These are phyloP conservation scores for Lentinula aciculospora DNA, from an alignment of 768 basidiomycete genomes.

Conservation along the genomic window DNA sequence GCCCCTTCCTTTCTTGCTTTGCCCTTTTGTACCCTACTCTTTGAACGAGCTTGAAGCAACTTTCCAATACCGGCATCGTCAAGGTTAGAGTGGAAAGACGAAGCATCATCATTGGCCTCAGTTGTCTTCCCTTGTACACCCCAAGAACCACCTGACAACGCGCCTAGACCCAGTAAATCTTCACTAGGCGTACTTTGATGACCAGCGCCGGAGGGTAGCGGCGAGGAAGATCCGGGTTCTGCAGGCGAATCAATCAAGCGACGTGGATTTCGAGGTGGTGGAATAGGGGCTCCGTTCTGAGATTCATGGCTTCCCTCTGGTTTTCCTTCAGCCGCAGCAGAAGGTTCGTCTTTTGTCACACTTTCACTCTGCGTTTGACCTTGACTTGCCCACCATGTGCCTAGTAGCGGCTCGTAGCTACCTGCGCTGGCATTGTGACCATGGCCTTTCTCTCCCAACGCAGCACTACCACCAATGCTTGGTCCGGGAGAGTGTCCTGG, in stretches of 20 bases:
- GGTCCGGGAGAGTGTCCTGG: slow-evolving; percentile 3
- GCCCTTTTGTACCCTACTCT: background rate
- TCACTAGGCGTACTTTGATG: background rate
- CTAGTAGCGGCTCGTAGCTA: slow-evolving; percentile 58
- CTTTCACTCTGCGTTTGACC: slow-evolving; percentile 13
- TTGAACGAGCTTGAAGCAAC: background rate
- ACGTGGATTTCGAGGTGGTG: slow-evolving; percentile 3
- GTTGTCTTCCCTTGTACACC: background rate
- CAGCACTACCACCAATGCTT: slow-evolving; percentile 1
- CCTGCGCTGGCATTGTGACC: slow-evolving; percentile 2
- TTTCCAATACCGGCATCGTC: background rate
- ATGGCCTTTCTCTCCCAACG: background rate
- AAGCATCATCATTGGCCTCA: background rate
- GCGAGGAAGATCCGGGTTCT: background rate
- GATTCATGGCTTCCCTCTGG: slow-evolving; percentile 8
- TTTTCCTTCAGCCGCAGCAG: slow-evolving; percentile 24
- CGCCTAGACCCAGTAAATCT: background rate
- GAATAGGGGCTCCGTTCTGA: background rate
- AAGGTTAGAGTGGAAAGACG: background rate
- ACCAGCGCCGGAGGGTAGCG: background rate
- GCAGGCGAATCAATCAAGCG: background rate
- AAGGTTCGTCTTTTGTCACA: slow-evolving; percentile 14
- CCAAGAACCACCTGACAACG: background rate
- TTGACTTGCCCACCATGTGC: slow-evolving; percentile 29
- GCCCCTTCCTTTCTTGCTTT: background rate